Conservation (phyloP, 1,139 yeast genomes). For the Debaryomyces nepalensis region DNA sequence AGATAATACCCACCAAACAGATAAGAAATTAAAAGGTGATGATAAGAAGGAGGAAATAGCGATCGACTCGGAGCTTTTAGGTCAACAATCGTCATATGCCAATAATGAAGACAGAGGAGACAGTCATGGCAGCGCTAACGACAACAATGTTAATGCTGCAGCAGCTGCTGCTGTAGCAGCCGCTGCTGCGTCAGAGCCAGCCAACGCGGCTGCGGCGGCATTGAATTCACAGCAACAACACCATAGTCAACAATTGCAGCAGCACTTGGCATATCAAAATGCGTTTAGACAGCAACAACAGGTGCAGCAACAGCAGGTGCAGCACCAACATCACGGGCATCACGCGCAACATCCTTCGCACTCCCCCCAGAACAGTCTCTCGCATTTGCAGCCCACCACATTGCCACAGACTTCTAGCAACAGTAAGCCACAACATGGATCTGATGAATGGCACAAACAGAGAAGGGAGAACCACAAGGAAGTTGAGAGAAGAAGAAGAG, state of each 20-base stretch:
- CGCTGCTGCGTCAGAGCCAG: slow-evolving; percentile 27
- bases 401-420: slow-evolving; percentile 40
- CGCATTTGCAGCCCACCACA: slow-evolving; percentile 37
- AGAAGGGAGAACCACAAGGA: slow-evolving; percentile 94
- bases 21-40: slow-evolving; percentile 32
- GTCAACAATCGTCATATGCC: slow-evolving; percentile 45
- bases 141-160: slow-evolving; percentile 20
- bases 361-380: slow-evolving; percentile 18
- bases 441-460: slow-evolving; percentile 86
- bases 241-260: slow-evolving; percentile 32
- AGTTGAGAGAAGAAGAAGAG: slow-evolving; percentile 95
- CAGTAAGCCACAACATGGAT: slow-evolving; percentile 60
- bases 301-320: slow-evolving; percentile 23
- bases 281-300: slow-evolving; percentile 32
- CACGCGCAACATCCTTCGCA: slow-evolving; percentile 16
- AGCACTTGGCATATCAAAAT: slow-evolving; percentile 36
- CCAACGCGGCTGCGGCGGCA: slow-evolving; percentile 23
- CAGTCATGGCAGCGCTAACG: slow-evolving; percentile 20
- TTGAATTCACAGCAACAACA: slow-evolving; percentile 24
- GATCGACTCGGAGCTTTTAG: slow-evolving; percentile 54
- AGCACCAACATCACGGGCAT: slow-evolving; percentile 21
- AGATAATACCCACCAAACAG: slow-evolving; percentile 23
- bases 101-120: slow-evolving; percentile 23
- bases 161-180: slow-evolving; percentile 43
- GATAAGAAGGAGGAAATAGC: slow-evolving; percentile 42